phyloP scores from a whole-genome alignment of 768 basidiomycete species.

The Phanerochaete sordida region DNA sequence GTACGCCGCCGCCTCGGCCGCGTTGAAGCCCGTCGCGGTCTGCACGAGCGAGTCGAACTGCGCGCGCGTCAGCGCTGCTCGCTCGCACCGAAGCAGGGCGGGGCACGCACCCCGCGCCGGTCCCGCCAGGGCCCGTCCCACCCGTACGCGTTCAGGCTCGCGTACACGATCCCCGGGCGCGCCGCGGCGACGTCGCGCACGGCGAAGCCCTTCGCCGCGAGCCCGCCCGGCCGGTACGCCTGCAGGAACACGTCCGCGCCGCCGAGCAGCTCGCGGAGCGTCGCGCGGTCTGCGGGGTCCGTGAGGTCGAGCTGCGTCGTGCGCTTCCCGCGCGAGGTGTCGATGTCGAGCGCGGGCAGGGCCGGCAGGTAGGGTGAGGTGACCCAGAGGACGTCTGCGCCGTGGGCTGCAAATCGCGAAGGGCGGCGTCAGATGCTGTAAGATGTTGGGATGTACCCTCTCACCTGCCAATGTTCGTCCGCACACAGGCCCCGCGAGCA shows the following conservation, averaged over 20 bases:
- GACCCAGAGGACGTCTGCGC: constrained; percentile 53
- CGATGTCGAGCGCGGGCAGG: constrained; percentile 47
- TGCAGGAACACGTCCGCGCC: constrained; percentile 59
- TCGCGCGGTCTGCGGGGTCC: constrained; percentile 25
- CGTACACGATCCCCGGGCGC: constrained; percentile 48
- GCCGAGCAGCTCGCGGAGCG: constrained; percentile 33
- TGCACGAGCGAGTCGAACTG: constrained; percentile 67
- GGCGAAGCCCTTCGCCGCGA: constrained; percentile 48
- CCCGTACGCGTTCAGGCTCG: constrained; percentile 53
- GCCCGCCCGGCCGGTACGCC: constrained; percentile 51
- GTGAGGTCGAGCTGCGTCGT: constrained; percentile 58
- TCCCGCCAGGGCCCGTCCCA: constrained; percentile 56
- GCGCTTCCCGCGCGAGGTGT: constrained; percentile 62
- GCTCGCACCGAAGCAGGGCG: no score
- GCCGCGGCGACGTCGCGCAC: constrained; percentile 32
- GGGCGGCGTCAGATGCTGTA: neutral
- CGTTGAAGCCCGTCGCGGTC: constrained; percentile 57
- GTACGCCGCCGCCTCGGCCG: constrained; percentile 51
- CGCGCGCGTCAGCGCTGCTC: no score
- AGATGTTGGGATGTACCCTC: neutral
- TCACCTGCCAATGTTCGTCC: constrained; percentile 56
- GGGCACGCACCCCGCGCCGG: constrained; percentile 48
- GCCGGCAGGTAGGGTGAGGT: constrained; percentile 54
- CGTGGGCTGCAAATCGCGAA: constrained; percentile 36
- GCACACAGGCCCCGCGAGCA: constrained; percentile 55